Base-by-base conservation (phyloP, 805 yeast species). In the Hanseniaspora thailandica region DNA sequence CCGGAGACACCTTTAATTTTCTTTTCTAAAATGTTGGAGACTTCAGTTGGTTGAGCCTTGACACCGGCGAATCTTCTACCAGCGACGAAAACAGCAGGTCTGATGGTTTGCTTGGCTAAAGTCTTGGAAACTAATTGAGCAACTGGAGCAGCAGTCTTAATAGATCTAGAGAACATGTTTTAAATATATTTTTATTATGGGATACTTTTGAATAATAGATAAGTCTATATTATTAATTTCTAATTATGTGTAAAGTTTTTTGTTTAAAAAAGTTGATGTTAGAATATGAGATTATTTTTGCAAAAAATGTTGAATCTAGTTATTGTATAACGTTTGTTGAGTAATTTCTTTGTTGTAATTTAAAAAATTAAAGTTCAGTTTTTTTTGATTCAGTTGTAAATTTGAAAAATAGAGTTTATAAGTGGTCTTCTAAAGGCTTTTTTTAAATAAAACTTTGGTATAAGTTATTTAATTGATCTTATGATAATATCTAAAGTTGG, bases 21-120 rank as follows among this genome's bases (percentile, higher is more conserved):
- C 76, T 93, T 96, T 80, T 93, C 98, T 70, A 93, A 82, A 77
- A 93, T 93, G 57, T 97, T 87, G 64, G 98, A 89, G 63, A 93
- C 98, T 79, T 93, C 99, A 64, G 97, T 93, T 72, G 99, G 97
- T 66, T 95, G 88, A 69, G 97, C 93, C 82, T 93, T 93, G 63
- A 93, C 89, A 56, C 73, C 69, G 69, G 97, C 97, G 71, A 80
- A 86, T 75, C 95, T 82, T 70, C 88, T 82, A 67, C 78, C 80
- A 63, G 83, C 78, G 67, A 77, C 74, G 63, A 75, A 65, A 64
- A 75, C 66, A 57, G 77, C 73, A 70, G 88, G 86, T 76, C 86
- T 86, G 66, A 86, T 83, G 59, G 70, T 63, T 63, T 71, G 70
- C 63, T 72, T 61, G 55, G 63, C 57, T 43, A 47, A 71, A 61